phyloP scores from a whole-genome alignment of 148 eudicot genomes.

The Rhododendron simsii region DNA sequence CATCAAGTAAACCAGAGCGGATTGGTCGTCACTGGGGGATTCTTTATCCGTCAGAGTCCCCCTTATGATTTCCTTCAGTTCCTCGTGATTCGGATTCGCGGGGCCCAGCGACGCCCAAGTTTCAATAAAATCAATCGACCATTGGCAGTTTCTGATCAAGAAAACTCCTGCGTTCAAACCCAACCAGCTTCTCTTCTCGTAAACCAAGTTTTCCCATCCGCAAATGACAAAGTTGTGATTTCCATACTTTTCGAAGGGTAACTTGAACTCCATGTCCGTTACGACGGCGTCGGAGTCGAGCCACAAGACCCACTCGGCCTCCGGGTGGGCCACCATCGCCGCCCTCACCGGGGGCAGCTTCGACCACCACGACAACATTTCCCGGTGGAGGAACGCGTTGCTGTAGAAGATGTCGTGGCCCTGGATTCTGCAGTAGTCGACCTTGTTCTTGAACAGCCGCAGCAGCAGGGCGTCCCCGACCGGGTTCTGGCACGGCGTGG shows the following conservation, averaged over 20 bases:
- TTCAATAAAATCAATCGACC: slow-evolving; percentile 9
- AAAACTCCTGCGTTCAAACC: background rate
- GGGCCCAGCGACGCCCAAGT: background rate
- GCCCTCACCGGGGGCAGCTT: slow-evolving; percentile 60
- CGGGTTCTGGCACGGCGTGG: slow-evolving; percentile 26
- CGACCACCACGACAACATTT: slow-evolving; percentile 56
- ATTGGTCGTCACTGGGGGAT: background rate
- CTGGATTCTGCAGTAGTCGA: slow-evolving; percentile 38
- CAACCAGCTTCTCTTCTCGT: slow-evolving; percentile 9
- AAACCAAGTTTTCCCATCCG: slow-evolving; percentile 54
- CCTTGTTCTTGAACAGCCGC: slow-evolving; percentile 39
- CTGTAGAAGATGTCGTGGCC: slow-evolving; percentile 37
- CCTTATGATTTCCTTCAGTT: background rate
- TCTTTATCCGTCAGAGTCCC: background rate
- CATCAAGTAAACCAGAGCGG: slow-evolving; percentile 2
- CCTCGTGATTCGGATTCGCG: background rate
- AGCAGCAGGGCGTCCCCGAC: slow-evolving; percentile 34
- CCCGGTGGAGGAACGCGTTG: slow-evolving; percentile 37
- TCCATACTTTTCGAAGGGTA: slow-evolving; percentile 41
- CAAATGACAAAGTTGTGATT: slow-evolving; percentile 47
- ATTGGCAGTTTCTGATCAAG: slow-evolving; percentile 8
- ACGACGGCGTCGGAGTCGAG: slow-evolving; percentile 70
- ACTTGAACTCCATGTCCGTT: slow-evolving; percentile 66
- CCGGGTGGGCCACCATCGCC: slow-evolving; percentile 86
- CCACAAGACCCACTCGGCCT: slow-evolving; percentile 84